Evolutionary conservation across 2,329 filamentous ascomycete species (phyloP).

Genomic region (Diaporthe sp.): DNA sequence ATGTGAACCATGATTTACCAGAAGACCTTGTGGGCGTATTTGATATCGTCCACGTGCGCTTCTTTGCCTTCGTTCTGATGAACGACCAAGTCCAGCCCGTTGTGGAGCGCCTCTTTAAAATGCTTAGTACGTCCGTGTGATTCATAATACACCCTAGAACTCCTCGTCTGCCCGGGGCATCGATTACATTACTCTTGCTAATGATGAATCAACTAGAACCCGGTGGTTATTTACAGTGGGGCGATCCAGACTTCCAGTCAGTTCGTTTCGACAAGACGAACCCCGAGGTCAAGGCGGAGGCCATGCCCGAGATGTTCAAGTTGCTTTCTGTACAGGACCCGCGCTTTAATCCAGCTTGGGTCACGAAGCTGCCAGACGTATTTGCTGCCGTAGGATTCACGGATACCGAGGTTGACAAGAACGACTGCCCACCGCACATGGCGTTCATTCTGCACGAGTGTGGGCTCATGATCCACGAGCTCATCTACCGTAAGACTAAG

Average conservation of each 20-base stretch:
- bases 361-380: neutral
- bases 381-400: constrained; percentile 2
- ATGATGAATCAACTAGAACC: neutral
- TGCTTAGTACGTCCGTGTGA: constrained; percentile 41
- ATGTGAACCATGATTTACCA: constrained; percentile 41
- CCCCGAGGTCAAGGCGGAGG: neutral
- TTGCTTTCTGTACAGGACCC: neutral
- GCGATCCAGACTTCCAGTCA: constrained; percentile 4
- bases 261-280: constrained; percentile 8
- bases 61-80: constrained; percentile 43
- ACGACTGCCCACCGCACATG: constrained; percentile 4
- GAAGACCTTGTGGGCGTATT: constrained; percentile 42
- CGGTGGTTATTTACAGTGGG: constrained; percentile 23
- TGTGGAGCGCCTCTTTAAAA: constrained; percentile 38
- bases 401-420: constrained; percentile 6
- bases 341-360: constrained; percentile 1
- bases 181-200: neutral
- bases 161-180: too few relatives aligned
- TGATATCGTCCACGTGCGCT: constrained; percentile 46
- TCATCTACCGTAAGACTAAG: constrained; percentile 44
- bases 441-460: constrained; percentile 19
- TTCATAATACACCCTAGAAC: too few relatives aligned
- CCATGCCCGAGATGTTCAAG: constrained; percentile 12
- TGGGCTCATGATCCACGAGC: constrained; percentile 44
- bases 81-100: constrained; percentile 40